These are phyloP conservation scores for Copromyces sp. DNA, from an alignment of 495 filamentous ascomycete genomes.

Conservation along the genomic window DNA sequence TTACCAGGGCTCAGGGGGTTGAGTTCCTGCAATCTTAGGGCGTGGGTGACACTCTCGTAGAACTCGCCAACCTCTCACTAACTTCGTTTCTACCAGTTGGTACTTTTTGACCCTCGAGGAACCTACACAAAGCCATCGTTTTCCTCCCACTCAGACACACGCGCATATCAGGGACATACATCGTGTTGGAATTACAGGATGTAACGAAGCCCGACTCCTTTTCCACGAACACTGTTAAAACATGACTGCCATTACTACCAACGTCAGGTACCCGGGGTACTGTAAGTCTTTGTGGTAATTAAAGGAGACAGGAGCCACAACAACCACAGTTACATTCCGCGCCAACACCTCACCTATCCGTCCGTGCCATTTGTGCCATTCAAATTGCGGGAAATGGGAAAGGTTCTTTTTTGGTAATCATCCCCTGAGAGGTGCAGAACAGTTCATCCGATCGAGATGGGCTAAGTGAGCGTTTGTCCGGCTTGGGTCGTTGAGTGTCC, in stretches of 20 bases:
- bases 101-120: too few species aligned
- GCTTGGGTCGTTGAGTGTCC: background rate
- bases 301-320: background rate
- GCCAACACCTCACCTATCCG: background rate
- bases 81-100: too few species aligned
- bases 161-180: too few species aligned
- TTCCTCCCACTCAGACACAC: too few species aligned
- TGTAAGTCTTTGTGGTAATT: background rate
- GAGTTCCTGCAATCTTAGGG: background rate
- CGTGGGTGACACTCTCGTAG: background rate
- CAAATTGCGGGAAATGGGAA: background rate
- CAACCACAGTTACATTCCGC: background rate
- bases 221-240: too few species aligned
- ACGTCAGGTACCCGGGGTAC: too few species aligned
- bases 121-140: too few species aligned
- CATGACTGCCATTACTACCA: too few species aligned
- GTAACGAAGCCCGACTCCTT: too few species aligned
- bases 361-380: background rate
- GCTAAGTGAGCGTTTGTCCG: background rate
- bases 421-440: background rate
- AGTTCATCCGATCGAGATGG: background rate
- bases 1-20: background rate
- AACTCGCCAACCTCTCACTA: too few species aligned
- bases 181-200: too few species aligned
- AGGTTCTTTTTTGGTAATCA: background rate